Evolutionary conservation across 163 green algal species (phyloP).

Genomic region (Botryococcus braunii): DNA sequence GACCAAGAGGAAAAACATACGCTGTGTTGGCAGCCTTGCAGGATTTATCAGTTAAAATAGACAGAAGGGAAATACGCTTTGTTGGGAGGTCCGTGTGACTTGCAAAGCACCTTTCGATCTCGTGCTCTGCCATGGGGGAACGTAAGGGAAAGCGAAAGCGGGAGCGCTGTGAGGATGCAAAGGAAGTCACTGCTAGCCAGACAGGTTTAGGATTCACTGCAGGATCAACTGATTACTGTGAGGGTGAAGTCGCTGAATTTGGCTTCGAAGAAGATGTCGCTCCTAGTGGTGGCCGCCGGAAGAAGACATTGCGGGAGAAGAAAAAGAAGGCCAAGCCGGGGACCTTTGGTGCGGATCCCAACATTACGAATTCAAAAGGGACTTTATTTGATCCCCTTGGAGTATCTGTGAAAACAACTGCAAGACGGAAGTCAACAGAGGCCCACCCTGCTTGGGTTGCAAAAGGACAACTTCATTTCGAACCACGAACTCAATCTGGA

Average conservation of each 20-base stretch:
- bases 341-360: constrained; percentile 46
- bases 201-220: not conserved
- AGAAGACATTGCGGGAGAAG: constrained; percentile 33
- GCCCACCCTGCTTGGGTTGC: not conserved
- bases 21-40: too few species aligned
- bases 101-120: too few species aligned
- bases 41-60: too few species aligned
- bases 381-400: not conserved
- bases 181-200: too few species aligned
- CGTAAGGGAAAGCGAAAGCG: too few species aligned
- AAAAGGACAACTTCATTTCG: not conserved
- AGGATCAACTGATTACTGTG: too few species aligned
- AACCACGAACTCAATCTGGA: not conserved
- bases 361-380: too few species aligned
- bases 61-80: too few species aligned
- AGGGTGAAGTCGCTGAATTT: constrained; percentile 40
- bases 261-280: constrained; percentile 34
- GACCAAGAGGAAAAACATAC: too few species aligned
- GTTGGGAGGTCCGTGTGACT: too few species aligned
- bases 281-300: constrained; percentile 24
- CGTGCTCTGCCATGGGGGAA: too few species aligned
- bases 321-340: constrained; percentile 48
- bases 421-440: not conserved
- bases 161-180: too few species aligned
- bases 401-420: not conserved